Conservation (phyloP, 257 asterid species). For the Primulina huaijiensis region DNA sequence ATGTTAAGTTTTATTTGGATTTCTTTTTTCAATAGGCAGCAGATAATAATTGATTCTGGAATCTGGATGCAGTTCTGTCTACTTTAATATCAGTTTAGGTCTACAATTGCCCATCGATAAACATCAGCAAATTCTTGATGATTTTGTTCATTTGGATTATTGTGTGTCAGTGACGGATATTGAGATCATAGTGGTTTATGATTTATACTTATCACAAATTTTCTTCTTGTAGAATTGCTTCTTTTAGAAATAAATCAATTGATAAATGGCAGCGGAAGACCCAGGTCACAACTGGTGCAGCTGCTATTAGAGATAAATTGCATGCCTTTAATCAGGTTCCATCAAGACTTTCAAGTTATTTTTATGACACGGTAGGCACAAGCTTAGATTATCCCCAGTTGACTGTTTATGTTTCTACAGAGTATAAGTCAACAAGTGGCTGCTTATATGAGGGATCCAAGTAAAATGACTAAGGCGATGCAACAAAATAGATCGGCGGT, state of each 20-base stretch:
- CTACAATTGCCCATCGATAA: constrained; percentile 3
- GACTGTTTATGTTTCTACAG: constrained; percentile 44
- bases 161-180: background rate
- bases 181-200: background rate
- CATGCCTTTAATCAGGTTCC: constrained; percentile 91
- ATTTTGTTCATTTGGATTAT: background rate
- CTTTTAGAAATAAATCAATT: constrained; percentile 77
- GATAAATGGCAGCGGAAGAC: constrained; percentile 98
- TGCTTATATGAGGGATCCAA: constrained; percentile 92
- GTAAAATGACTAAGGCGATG: constrained; percentile 92
- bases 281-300: constrained; percentile 92
- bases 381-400: constrained; percentile 9
- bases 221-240: constrained; percentile 56
- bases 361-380: constrained; percentile 11
- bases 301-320: constrained; percentile 83
- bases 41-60: background rate
- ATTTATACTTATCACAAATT: constrained; percentile 15
- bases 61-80: background rate
- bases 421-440: constrained; percentile 89
- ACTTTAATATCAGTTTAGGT: background rate
- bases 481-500: constrained; percentile 72
- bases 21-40: background rate
- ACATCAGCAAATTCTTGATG: background rate
- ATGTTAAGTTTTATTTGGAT: background rate
- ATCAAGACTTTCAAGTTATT: constrained; percentile 23